These are phyloP conservation scores for Trichoderma oligosporum DNA, from an alignment of 2,329 filamentous ascomycete species.

Conservation along the genomic window DNA sequence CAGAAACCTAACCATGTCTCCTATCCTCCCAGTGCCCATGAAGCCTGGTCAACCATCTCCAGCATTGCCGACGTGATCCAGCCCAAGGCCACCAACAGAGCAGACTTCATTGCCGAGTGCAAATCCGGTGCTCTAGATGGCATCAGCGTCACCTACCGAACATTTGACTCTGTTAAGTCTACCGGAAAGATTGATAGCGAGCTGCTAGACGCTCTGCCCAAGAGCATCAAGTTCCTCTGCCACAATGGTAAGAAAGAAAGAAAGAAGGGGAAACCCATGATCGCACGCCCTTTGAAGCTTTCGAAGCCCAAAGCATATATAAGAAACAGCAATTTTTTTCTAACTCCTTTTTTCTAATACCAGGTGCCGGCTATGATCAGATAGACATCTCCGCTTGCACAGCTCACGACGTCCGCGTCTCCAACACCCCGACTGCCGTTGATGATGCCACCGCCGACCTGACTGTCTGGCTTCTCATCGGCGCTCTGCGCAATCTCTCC, in stretches of 20 bases:
- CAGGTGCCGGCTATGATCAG: conserved; percentile 82
- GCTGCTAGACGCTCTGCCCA: conserved; percentile 56
- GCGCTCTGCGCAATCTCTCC: conserved; percentile 72
- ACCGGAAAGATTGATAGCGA: conserved; percentile 71
- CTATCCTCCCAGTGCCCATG: conserved; percentile 57
- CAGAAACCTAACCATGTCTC: neutral
- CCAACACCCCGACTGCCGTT: conserved; percentile 76
- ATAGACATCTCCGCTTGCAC: conserved; percentile 71
- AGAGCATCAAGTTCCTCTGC: conserved; percentile 54
- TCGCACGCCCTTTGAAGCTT: too few relatives aligned
- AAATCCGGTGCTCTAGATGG: conserved; percentile 62
- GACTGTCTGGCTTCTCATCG: conserved; percentile 76
- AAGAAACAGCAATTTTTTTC: too few relatives aligned
- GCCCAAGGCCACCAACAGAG: conserved; percentile 58
- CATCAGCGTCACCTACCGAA: conserved; percentile 64
- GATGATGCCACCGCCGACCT: conserved; percentile 81
- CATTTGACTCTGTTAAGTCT: conserved; percentile 58
- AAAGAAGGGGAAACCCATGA: too few relatives aligned
- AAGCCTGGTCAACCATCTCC: conserved; percentile 59
- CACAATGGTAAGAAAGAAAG: conserved; percentile 50
- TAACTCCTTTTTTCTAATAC: too few relatives aligned
- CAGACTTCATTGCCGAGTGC: conserved; percentile 67
- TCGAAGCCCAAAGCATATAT: too few relatives aligned
- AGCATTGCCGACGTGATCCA: conserved; percentile 61
- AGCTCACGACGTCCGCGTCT: conserved; percentile 62